A percentile compares a stretch with the other conserved stretches of the same genome.
Evolutionary conservation across 164 flowering plant species (phyloP).

Genomic region (Sedum album): DNA sequence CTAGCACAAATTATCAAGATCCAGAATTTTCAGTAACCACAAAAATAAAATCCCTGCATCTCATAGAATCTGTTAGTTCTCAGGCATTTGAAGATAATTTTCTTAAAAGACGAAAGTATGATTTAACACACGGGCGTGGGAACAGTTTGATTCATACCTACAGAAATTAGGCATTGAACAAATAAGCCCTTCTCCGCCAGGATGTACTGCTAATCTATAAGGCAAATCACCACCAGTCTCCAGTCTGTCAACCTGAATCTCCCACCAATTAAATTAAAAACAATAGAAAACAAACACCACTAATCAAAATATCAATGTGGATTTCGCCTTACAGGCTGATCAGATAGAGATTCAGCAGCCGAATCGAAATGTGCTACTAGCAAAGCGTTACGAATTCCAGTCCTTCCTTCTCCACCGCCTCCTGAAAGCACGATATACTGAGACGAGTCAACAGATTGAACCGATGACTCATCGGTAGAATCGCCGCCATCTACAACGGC

Average conservation of each 20-base stretch:
- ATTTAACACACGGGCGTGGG: no score
- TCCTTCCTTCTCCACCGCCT: conserved; percentile 88
- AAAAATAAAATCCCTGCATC: no score
- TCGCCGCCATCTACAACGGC: conserved; percentile 10
- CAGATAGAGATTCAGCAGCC: conserved; percentile 51
- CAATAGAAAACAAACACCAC: not conserved
- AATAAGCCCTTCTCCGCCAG: conserved; percentile 72
- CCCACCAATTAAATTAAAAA: not conserved
- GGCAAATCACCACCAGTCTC: conserved; percentile 61
- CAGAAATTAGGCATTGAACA: conserved; percentile 69
- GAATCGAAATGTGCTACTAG: conserved; percentile 48
- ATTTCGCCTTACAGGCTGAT: conserved; percentile 41
- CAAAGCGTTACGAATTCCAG: conserved; percentile 75
- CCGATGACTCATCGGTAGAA: not conserved
- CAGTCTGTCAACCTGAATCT: conserved; percentile 45
- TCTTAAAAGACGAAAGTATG: no score
- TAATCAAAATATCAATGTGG: not conserved
- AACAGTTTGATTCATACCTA: conserved; percentile 33
- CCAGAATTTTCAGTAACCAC: no score
- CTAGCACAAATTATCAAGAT: not conserved
- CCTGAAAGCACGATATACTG: conserved; percentile 53
- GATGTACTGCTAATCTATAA: conserved; percentile 85
- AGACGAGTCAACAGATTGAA: conserved; percentile 5
- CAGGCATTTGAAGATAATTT: no score
- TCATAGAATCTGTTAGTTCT: not conserved